phyloP scores from a whole-genome alignment of 179 eudicot genomes.

The Monotropa hypopitys region DNA sequence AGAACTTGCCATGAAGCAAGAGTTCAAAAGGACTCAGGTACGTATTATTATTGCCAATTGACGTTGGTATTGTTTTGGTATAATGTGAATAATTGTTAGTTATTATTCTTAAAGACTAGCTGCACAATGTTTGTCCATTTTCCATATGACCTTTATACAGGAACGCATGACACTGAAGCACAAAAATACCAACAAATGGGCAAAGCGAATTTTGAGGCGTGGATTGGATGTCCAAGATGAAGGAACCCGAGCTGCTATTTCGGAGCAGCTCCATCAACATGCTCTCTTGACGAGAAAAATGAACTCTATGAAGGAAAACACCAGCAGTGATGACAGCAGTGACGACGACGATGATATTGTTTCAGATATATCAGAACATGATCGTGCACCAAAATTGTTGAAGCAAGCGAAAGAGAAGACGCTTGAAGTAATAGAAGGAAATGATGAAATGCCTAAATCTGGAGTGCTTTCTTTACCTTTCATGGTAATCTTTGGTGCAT shows the following conservation, averaged over 20 bases:
- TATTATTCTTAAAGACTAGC: background rate
- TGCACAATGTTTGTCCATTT: background rate
- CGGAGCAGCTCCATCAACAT: conserved; percentile 70
- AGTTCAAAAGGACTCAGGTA: conserved; percentile 78
- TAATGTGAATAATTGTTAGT: background rate
- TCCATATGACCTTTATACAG: conserved; percentile 24
- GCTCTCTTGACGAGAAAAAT: conserved; percentile 75
- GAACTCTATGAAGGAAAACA: conserved; percentile 55
- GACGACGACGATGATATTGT: conserved; percentile 48
- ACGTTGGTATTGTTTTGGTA: conserved; percentile 2
- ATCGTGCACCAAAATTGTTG: conserved; percentile 39
- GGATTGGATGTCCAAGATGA: conserved; percentile 80
- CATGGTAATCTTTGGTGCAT: conserved; percentile 45
- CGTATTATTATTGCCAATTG: conserved; percentile 2
- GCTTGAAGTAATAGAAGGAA: conserved; percentile 44
- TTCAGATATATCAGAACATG: conserved; percentile 43
- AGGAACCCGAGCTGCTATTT: conserved; percentile 80
- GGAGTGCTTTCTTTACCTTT: conserved; percentile 83
- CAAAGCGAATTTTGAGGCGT: conserved; percentile 56
- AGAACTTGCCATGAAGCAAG: conserved; percentile 80
- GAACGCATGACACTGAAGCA: conserved; percentile 81
- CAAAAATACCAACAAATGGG: conserved; percentile 79
- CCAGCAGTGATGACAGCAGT: conserved; percentile 52
- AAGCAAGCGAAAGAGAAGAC: conserved; percentile 75
- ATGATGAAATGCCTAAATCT: conserved; percentile 62